Evolutionary conservation across 805 yeast species (phyloP).

Genomic region (Pichia exigua): DNA sequence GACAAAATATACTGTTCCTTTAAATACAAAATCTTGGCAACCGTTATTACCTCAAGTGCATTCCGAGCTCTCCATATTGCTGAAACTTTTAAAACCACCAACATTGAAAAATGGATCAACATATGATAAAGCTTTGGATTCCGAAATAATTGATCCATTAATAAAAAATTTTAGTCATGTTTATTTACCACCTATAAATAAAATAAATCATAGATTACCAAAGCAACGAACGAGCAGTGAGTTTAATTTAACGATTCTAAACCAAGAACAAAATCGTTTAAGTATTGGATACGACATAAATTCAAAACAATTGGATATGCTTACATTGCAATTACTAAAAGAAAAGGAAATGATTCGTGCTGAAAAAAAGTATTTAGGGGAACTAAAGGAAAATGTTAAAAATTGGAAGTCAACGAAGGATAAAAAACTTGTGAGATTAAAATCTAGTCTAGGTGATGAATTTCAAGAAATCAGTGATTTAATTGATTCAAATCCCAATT

Average conservation of each 20-base stretch:
- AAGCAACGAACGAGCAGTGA: slow-evolving; percentile 12
- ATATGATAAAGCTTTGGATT: slow-evolving; percentile 9
- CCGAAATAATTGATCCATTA: slow-evolving; percentile 17
- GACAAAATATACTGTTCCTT: slow-evolving; percentile 7
- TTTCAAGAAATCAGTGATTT: not conserved
- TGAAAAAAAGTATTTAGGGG: slow-evolving; percentile 16
- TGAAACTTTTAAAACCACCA: slow-evolving; percentile 7
- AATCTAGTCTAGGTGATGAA: slow-evolving; percentile 3
- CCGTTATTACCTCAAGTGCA: slow-evolving; percentile 4
- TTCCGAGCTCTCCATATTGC: slow-evolving; percentile 5
- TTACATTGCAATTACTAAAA: slow-evolving; percentile 16
- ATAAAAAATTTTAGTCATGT: slow-evolving; percentile 15
- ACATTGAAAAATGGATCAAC: not conserved
- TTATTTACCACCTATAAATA: slow-evolving; percentile 20
- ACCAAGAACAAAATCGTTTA: slow-evolving; percentile 17
- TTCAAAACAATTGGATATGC: slow-evolving; percentile 20
- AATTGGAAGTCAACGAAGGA: slow-evolving; percentile 12
- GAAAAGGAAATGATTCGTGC: slow-evolving; percentile 15
- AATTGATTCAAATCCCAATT: not conserved
- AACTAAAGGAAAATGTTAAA: slow-evolving; percentile 14
- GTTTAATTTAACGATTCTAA: slow-evolving; percentile 21
- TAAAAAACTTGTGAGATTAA: slow-evolving; percentile 10
- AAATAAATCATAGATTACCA: not conserved
- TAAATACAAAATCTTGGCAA: slow-evolving; percentile 6
- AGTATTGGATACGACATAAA: slow-evolving; percentile 22